Base-by-base conservation (phyloP, 2,329 filamentous ascomycete species). In the Pseudogymnoascus sp. region DNA sequence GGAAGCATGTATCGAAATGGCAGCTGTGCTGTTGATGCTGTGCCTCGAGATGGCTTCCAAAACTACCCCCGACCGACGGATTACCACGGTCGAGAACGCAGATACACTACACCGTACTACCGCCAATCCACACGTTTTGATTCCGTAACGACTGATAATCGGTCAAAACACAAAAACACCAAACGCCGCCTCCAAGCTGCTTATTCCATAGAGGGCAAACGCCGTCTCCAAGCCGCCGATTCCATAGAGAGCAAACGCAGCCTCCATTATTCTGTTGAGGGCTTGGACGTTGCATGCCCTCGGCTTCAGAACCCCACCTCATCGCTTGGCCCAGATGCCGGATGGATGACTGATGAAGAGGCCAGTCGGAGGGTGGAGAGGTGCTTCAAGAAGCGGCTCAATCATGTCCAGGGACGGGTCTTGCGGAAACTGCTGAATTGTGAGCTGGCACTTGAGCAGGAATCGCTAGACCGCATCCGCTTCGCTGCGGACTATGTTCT, bases 401-500 rank as follows among this genome's bases (percentile, higher is more conserved):
- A 52, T 41, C n/a, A 37, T 18, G 14, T 35, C n/a, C 80, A 83
- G 62, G 81, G 81, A 65, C 80, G 83, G 40, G 85, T 86, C 62
- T 75, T 88, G 18, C 79, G 80, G 64, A 79, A 80, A 25, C 78
- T 87, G 59, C 84, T 88, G 69, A 79, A 80, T 5, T 73, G 74
- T 5, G 73, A 76, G 4, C 76, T 76, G 18, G 75, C 77, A 1
- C 78, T 87, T 33, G 84, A 87, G 73, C 79, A 86, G 67, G 75
- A 79, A 12, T 82, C 83, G 3, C 76, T 88, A 1, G 76, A 79
- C 58, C 80, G 79, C 69, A 85, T 88, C 66, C 83, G 88, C 69
- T 81, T 79, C 9, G 80, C 84, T 7, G 81, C 81, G 45, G 86
- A 88, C 72, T 81, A 83, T 61, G 78, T 88, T 45, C 88, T 88